Conservation (phyloP, 2,329 filamentous ascomycete genomes). For the Diatrype stigma region DNA sequence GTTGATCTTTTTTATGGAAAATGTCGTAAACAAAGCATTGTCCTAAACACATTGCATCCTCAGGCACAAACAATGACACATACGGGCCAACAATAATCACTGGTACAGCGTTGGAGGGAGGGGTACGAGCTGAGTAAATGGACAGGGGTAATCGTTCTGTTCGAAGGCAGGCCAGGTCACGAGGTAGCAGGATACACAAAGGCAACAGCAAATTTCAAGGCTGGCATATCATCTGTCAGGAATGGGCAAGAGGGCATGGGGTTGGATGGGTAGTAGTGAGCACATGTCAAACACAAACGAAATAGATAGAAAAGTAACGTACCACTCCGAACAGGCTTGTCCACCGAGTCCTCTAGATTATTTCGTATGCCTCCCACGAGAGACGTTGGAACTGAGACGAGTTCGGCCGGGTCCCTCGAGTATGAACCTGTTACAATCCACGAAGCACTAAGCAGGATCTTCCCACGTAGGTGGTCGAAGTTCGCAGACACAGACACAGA, state of each 20-base stretch:
- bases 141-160: constrained; percentile 4
- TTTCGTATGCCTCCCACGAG: too few species aligned
- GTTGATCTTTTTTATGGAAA: not conserved
- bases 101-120: not conserved
- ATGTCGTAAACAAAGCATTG: not conserved
- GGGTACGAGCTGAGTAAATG: not conserved
- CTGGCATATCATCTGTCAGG: not conserved
- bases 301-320: not conserved
- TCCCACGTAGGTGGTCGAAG: too few species aligned
- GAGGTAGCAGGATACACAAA: not conserved
- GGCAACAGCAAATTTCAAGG: not conserved
- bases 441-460: too few species aligned
- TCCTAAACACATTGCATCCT: constrained; percentile 6
- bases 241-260: not conserved
- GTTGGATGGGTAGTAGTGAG: not conserved
- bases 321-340: not conserved
- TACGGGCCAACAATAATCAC: constrained; percentile 12
- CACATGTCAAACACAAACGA: not conserved
- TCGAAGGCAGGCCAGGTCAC: not conserved
- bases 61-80: constrained; percentile 13
- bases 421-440: too few species aligned
- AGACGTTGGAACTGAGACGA: too few species aligned
- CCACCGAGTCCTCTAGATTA: too few species aligned
- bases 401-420: too few species aligned
- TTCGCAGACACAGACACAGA: too few species aligned